Evolutionary conservation across 306 rosid species (phyloP).

Genomic region (Glycine latifolia): DNA sequence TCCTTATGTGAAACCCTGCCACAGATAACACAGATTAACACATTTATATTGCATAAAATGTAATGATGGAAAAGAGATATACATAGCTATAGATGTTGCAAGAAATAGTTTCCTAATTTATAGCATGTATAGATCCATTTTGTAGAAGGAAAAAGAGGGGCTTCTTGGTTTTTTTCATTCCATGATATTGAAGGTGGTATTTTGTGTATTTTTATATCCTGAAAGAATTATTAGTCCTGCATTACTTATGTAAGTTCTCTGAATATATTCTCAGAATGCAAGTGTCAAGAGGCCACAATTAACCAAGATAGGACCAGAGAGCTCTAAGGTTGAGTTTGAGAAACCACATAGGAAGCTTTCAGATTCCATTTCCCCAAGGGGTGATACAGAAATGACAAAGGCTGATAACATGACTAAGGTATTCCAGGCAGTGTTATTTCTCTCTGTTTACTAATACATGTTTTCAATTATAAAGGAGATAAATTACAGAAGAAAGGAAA

Average conservation of each 20-base stretch:
- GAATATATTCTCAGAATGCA: conserved; percentile 54
- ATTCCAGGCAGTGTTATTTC: conserved; percentile 14
- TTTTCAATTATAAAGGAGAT: conserved; percentile 31
- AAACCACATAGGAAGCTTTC: conserved; percentile 46
- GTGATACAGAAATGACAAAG: conserved; percentile 52
- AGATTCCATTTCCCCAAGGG: conserved; percentile 48
- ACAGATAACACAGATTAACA: neutral
- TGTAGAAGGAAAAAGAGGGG: neutral
- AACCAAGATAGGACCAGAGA: conserved; percentile 47
- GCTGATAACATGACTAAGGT: conserved; percentile 82
- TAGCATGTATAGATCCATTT: neutral
- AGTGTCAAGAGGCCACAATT: conserved; percentile 47
- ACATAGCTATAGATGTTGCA: neutral
- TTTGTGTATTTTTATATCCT: conserved; percentile 19
- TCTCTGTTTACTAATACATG: neutral
- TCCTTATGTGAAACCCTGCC: too few species aligned
- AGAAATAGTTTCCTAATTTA: conserved; percentile 1
- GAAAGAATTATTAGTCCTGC: conserved; percentile 28
- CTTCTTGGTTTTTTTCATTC: conserved; percentile 28
- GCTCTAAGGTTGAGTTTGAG: conserved; percentile 48
- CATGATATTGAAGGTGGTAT: conserved; percentile 26
- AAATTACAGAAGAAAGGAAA: conserved; percentile 2
- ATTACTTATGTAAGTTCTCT: conserved; percentile 26
- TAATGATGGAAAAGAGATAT: conserved; percentile 14
- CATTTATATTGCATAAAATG: conserved; percentile 32